A percentile compares a stretch with the other conserved stretches of the same genome.
phyloP scores from a whole-genome alignment of 441 rosid genomes.

The Jatropha multifida region DNA sequence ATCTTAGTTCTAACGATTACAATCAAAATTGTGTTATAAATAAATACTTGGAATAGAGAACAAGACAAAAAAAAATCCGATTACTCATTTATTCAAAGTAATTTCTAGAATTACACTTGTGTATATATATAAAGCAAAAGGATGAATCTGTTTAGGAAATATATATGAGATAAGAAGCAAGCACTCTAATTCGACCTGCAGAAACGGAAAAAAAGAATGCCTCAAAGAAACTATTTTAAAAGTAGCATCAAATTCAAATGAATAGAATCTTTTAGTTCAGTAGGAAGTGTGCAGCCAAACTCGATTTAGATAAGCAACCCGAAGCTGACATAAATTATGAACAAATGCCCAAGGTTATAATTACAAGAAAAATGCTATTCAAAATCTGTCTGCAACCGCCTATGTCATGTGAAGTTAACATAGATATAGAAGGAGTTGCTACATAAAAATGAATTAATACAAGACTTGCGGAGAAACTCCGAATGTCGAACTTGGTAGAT shows the following conservation, averaged over 20 bases:
- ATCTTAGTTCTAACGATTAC: too few relatives aligned
- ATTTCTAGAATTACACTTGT: too few relatives aligned
- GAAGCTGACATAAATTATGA: conserved; percentile 10
- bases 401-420: conserved; percentile 14
- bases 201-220: not conserved
- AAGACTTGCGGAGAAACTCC: conserved; percentile 13
- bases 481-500: conserved; percentile 15
- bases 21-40: too few relatives aligned
- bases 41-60: too few relatives aligned
- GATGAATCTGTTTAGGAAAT: too few relatives aligned
- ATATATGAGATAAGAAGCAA: too few relatives aligned
- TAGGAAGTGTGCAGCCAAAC: not conserved
- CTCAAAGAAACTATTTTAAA: not conserved
- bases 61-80: too few relatives aligned
- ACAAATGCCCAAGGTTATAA: conserved; percentile 18
- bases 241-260: not conserved
- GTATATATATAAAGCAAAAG: too few relatives aligned
- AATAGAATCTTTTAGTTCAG: not conserved
- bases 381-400: conserved; percentile 21
- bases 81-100: too few relatives aligned
- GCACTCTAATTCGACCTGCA: too few relatives aligned
- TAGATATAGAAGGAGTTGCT: conserved; percentile 16
- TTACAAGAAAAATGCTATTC: conserved; percentile 24
- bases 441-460: conserved; percentile 33
- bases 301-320: not conserved